These are phyloP conservation scores for Pythium diclinum DNA, from an alignment of 352 stramenopile genomes.

Conservation along the genomic window DNA sequence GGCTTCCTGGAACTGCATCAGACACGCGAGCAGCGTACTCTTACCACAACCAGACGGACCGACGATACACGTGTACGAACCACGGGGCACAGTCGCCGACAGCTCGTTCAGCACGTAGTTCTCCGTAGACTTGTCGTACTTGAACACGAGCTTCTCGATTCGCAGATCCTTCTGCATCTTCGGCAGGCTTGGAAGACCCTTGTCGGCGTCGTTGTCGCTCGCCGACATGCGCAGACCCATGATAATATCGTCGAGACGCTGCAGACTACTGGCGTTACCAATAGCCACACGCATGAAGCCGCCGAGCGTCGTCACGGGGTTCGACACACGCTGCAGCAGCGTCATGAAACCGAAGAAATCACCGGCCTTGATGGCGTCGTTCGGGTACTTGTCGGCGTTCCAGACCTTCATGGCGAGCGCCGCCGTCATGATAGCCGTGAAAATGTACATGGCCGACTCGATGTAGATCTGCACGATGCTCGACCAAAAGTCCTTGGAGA, in stretches of 20 bases:
- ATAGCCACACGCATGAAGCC: slow-evolving; percentile 90
- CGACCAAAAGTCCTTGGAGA: slow-evolving; percentile 88
- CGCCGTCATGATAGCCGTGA: slow-evolving; percentile 83
- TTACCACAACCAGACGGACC: slow-evolving; percentile 85
- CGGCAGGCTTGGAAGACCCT: slow-evolving; percentile 63
- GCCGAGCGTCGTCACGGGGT: slow-evolving; percentile 75
- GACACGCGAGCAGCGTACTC: slow-evolving; percentile 80
- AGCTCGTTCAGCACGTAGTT: slow-evolving; percentile 84
- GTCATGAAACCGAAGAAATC: slow-evolving; percentile 87
- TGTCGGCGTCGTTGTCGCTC: slow-evolving; percentile 34
- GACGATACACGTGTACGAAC: slow-evolving; percentile 84
- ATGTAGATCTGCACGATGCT: slow-evolving; percentile 91
- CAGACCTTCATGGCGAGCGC: slow-evolving; percentile 85
- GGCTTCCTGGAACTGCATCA: slow-evolving; percentile 88
- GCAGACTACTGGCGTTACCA: slow-evolving; percentile 80
- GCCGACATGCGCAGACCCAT: slow-evolving; percentile 44
- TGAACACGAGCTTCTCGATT: slow-evolving; percentile 81
- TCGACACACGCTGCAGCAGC: slow-evolving; percentile 75
- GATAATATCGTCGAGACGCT: slow-evolving; percentile 86
- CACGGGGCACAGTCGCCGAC: slow-evolving; percentile 61
- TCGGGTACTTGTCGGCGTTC: slow-evolving; percentile 29
- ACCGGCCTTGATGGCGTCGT: slow-evolving; percentile 54
- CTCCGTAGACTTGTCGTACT: slow-evolving; percentile 83
- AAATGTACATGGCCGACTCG: slow-evolving; percentile 89
- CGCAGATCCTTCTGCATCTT: slow-evolving; percentile 84